Evolutionary conservation across 345 rosid species (phyloP), one percentile per base, ranked within the genome.

Genomic region (Camelina sativa): DNA sequence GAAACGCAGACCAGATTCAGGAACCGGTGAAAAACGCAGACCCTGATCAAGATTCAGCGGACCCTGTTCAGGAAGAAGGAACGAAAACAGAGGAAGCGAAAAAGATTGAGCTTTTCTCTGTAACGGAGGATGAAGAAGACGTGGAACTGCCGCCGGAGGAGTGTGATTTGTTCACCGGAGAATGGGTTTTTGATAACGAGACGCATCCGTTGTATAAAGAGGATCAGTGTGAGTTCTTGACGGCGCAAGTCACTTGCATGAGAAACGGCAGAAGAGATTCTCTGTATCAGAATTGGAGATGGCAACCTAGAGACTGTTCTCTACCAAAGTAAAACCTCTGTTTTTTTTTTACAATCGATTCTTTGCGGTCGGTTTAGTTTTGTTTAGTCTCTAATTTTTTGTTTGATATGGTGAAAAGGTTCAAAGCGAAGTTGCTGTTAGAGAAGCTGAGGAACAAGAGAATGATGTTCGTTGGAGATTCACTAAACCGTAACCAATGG

Each of bases 391-490:
- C 37, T 69, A 60, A 51, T 7, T 8, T 8, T 62, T 65, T 4
- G 54, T 56, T 54, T 71, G 58, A 16, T 38, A 41, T 0, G 66
- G 37, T 54, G 19, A 67, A 67, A 28, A 95, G 99, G 88, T 95
- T 85, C 79, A 87, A 90, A 35, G 85, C 94, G 54, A 89, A 82
- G 64, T 75, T 86, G 75, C 68, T 95, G 61, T 76, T 95, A 30
- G 86, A 89, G 78, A 95, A 88, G 79, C 87, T 92, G 19, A 87
- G 91, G 80, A 91, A 94, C 83, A 94, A 90, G 84, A 88, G 98
- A 75, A 85, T 94, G 3, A 90, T 94, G 98, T 94, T 88, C 58
- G 93, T 94, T 56, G 98, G 99, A 50, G 99, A 95, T 71, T 95
- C 99, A 0, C 40, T 95, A 65, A 95, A 95, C 74, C 80, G 99